phyloP scores from a whole-genome alignment of 2,329 filamentous ascomycete species.

The Sarocladiaceae sp. region DNA sequence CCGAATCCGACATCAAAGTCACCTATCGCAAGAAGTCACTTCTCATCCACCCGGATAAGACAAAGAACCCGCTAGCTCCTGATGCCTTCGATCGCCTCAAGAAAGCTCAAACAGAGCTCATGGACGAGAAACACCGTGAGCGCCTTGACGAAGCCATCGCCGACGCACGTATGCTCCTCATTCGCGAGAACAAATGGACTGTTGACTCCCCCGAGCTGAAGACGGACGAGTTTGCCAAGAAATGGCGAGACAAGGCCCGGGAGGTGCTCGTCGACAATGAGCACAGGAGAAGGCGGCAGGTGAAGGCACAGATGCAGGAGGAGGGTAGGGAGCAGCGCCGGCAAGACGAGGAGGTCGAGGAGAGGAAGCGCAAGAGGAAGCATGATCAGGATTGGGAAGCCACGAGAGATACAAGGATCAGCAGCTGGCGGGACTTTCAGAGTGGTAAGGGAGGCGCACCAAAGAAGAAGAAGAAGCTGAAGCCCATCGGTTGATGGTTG shows the following conservation, averaged over 20 bases:
- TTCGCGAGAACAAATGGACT: constrained; percentile 91
- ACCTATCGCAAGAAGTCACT: constrained; percentile 97
- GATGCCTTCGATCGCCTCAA: constrained; percentile 96
- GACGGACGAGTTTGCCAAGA: constrained; percentile 74
- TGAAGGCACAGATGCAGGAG: constrained; percentile 94
- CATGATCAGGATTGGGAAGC: constrained; percentile 95
- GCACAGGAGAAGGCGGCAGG: constrained; percentile 73
- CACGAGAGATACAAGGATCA: constrained; percentile 84
- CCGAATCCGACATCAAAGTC: constrained; percentile 93
- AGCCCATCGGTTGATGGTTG: constrained; percentile 50
- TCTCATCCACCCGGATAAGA: constrained; percentile 98
- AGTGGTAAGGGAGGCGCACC: constrained; percentile 56
- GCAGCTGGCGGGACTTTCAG: constrained; percentile 89
- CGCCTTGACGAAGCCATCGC: constrained; percentile 91
- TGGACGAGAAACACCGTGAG: constrained; percentile 89
- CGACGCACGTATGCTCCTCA: constrained; percentile 90
- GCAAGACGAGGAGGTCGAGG: constrained; percentile 79
- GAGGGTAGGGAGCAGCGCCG: constrained; percentile 86
- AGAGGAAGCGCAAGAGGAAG: constrained; percentile 79
- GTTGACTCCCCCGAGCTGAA: constrained; percentile 83
- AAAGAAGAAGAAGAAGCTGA: constrained; percentile 69
- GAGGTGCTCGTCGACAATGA: constrained; percentile 92
- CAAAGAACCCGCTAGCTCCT: constrained; percentile 81
- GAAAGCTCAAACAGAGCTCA: constrained; percentile 85
- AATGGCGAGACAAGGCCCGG: constrained; percentile 88